Base-by-base conservation (phyloP, 2,329 filamentous ascomycete species). In the Xylaria sp. region DNA sequence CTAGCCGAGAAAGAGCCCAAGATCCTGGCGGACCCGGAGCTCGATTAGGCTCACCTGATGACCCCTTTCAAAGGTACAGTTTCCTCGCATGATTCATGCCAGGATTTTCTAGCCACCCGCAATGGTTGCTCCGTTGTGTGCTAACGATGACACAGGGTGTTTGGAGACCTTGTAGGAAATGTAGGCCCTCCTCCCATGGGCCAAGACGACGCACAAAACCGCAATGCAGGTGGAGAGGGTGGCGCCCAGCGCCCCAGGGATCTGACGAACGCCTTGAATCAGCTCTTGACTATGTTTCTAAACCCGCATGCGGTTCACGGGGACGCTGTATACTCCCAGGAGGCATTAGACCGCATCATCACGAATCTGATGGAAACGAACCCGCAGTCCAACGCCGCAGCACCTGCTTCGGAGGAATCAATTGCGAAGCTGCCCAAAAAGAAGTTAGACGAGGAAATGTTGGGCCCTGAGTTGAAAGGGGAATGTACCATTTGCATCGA, bases 401-500 rank as follows among this genome's bases (percentile, higher is more conserved):
- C 90, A 0, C 92, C 93, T 2, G 93, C 93, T 7, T 81, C 91
- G 0, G 81, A 87, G 56, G 81, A 82, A 42, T 90, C 90, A 0
- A 92, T 99, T 50, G 80, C 82, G 21, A 80, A 83, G 2, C 76
- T 99, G 4, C 84, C 90, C 7, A 88, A 87, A 63, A 88, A 87
- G 62, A 83, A 83, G 40, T 77, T 94, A 2, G 84, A 90, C 46
- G 76, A 82, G 52, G 81, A 87, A 39, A 87, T 95, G 82, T 77
- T 95, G 5, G 81, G 78, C 1, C 69, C 76, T 0, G 83, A 85
- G 49, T 82, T 81, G 6, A 90, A 88, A 53, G 88, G 86, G 39
- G 92, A 97, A 67, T 99, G 94, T 71, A 92, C 90, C 34, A 96
- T 99, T 54, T 99, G 94, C 73, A 96, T 97, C 77, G 92, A 97